Conservation (phyloP, 73 alveolate species). For the Tetrahymena thermophila region DNA sequence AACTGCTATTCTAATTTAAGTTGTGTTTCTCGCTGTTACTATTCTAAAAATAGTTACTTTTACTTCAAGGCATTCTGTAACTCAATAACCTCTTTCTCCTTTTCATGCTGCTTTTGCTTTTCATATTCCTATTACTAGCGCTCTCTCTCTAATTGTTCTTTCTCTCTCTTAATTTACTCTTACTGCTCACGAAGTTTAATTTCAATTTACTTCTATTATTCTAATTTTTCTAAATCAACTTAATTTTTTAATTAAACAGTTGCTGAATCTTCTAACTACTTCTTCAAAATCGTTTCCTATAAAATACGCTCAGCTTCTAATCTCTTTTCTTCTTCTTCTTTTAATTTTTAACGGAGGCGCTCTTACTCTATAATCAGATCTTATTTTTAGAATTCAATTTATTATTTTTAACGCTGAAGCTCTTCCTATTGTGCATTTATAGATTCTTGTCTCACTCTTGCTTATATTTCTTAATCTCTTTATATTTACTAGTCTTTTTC, state of each 20-base stretch:
- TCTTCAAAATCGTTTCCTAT: neutral
- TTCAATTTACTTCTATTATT: neutral
- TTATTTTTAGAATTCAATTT: neutral
- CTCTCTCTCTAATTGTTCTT: neutral
- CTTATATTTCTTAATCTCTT: neutral
- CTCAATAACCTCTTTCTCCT: neutral
- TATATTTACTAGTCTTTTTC: neutral
- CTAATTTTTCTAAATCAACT: neutral
- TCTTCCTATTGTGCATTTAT: neutral
- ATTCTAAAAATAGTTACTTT: neutral
- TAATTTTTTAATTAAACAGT: neutral
- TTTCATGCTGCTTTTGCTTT: neutral
- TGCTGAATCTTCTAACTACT: neutral
- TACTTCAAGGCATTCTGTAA: neutral
- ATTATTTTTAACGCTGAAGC: neutral
- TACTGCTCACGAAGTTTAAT: neutral
- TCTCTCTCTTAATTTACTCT: neutral
- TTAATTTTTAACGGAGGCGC: neutral
- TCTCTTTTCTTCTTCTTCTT: neutral
- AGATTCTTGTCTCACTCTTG: neutral
- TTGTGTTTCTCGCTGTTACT: neutral
- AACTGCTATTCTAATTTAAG: neutral
- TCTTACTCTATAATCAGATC: neutral
- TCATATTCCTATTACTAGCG: neutral
- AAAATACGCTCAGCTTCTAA: neutral